phyloP scores from a whole-genome alignment of 1,139 yeast genomes.

The Kazachstania sp. region DNA sequence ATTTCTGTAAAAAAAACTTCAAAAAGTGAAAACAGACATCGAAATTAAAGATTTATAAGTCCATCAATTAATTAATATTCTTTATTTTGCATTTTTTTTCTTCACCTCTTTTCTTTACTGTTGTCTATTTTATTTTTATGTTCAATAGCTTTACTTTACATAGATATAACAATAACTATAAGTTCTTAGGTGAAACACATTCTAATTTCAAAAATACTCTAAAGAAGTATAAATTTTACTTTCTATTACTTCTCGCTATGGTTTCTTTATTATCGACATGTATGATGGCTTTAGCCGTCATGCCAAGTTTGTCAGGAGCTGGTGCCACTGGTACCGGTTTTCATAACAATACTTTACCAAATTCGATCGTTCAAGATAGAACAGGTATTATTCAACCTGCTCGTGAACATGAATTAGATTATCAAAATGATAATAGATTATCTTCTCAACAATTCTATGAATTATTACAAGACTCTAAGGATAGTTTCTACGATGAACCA shows the following conservation, averaged over 20 bases:
- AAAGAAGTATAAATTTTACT: background rate
- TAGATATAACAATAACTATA: background rate
- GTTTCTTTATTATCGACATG: background rate
- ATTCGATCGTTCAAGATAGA: background rate
- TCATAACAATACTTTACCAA: background rate
- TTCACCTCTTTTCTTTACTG: background rate
- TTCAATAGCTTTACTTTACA: background rate
- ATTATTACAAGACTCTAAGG: slow-evolving; percentile 35
- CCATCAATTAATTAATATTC: too few species aligned
- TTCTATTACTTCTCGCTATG: background rate
- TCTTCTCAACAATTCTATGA: slow-evolving; percentile 32
- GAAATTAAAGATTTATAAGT: too few species aligned
- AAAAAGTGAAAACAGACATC: too few species aligned
- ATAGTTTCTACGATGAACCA: slow-evolving; percentile 40
- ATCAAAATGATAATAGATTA: slow-evolving; percentile 14
- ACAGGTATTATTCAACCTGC: slow-evolving; percentile 8
- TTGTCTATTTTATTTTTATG: background rate
- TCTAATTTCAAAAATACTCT: background rate
- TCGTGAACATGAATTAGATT: slow-evolving; percentile 5
- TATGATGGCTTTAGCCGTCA: background rate
- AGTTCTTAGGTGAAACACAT: background rate
- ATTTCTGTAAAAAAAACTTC: too few species aligned
- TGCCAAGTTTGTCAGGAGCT: background rate
- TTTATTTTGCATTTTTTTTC: too few species aligned
- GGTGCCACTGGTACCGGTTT: background rate